Evolutionary conservation across 2,329 filamentous ascomycete genomes (phyloP).

Genomic region (Aureobasidium subglaciale): DNA sequence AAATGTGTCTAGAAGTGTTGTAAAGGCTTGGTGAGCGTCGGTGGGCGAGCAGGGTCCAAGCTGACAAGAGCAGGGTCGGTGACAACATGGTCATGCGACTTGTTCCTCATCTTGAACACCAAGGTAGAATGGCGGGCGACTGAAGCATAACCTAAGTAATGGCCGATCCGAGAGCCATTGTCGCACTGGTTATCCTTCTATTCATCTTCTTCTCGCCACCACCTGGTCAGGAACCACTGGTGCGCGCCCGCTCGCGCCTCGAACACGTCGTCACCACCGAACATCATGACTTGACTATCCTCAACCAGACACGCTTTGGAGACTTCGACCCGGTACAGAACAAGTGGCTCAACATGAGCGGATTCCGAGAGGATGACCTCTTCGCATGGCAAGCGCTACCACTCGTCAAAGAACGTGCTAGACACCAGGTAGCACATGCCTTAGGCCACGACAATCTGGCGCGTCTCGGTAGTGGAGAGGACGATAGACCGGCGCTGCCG

Average conservation of each 20-base stretch:
- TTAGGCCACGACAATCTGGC: constrained; percentile 30
- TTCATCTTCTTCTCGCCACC: constrained; percentile 48
- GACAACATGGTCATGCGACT: background rate
- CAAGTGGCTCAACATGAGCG: constrained; percentile 56
- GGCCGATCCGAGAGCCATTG: constrained; percentile 37
- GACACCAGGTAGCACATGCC: constrained; percentile 44
- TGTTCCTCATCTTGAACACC: background rate
- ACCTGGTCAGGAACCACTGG: constrained; percentile 28
- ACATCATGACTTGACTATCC: constrained; percentile 42
- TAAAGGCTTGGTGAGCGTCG: background rate
- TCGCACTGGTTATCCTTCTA: constrained; percentile 45
- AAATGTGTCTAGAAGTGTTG: too few relatives aligned
- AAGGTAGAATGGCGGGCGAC: constrained; percentile 10
- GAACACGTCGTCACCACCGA: constrained; percentile 46
- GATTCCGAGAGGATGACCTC: constrained; percentile 65
- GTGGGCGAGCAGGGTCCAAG: background rate
- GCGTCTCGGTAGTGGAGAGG: constrained; percentile 32
- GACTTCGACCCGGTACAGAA: constrained; percentile 41
- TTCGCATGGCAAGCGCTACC: constrained; percentile 72
- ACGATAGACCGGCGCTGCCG: constrained; percentile 38
- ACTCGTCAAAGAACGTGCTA: constrained; percentile 58
- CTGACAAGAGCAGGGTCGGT: background rate
- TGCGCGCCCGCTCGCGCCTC: constrained; percentile 36
- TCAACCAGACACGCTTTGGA: constrained; percentile 46
- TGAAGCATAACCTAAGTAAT: constrained; percentile 18